Conservation (phyloP, 768 basidiomycete genomes). For the Rhodocollybia butyracea region DNA sequence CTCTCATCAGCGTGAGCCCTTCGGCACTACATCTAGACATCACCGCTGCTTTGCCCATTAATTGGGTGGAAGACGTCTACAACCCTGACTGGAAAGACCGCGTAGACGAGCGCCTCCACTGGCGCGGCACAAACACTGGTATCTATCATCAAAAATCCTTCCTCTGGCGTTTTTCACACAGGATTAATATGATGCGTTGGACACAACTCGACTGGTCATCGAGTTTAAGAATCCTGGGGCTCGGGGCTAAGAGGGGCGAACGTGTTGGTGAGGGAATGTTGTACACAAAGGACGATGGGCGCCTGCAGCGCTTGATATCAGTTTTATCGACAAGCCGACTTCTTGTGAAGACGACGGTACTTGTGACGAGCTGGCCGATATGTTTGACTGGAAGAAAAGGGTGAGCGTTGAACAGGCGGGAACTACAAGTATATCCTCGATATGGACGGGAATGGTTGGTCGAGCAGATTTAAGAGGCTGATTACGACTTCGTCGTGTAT, state of each 20-base stretch:
- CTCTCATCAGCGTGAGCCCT: constrained; percentile 50
- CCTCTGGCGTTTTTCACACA: constrained; percentile 50
- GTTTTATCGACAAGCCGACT: constrained; percentile 44
- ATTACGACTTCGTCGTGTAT: constrained; percentile 60
- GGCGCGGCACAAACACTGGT: constrained; percentile 78
- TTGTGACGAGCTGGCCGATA: constrained; percentile 40
- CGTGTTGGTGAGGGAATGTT: constrained; percentile 16
- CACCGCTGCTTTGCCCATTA: constrained; percentile 43
- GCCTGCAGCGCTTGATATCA: constrained; percentile 59
- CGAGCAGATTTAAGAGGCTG: constrained; percentile 63
- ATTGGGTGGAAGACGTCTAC: constrained; percentile 44
- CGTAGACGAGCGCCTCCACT: constrained; percentile 55
- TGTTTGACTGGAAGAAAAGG: constrained; percentile 47
- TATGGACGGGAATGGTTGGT: constrained; percentile 68
- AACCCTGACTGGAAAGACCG: constrained; percentile 68
- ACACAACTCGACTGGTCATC: constrained; percentile 32
- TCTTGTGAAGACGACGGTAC: constrained; percentile 34
- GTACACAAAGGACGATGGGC: constrained; percentile 40
- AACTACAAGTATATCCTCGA: constrained; percentile 61
- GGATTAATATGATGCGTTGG: constrained; percentile 42
- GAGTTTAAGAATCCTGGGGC: neutral
- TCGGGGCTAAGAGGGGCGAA: constrained; percentile 25
- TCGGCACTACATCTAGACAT: constrained; percentile 56
- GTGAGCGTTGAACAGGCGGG: constrained; percentile 50
- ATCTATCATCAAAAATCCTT: constrained; percentile 37